Evolutionary conservation across 2,329 filamentous ascomycete genomes (phyloP).

Genomic region (Achaetomium macrosporum): DNA sequence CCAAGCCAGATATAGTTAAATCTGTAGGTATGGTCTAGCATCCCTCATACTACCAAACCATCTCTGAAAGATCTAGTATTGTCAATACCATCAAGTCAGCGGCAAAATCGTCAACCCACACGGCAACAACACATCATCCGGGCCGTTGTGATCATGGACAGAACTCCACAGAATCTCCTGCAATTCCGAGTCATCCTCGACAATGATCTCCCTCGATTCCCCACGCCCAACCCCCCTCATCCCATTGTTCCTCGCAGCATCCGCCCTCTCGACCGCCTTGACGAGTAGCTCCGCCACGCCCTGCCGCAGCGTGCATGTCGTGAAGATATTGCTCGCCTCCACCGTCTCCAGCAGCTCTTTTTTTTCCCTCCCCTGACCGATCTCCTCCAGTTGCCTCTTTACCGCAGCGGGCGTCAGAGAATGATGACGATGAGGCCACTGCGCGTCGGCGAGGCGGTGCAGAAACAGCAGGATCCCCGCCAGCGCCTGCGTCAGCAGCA

Average conservation of each 20-base stretch:
- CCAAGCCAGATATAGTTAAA: no score
- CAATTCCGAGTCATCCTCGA: slow-evolving; percentile 21
- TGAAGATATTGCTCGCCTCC: slow-evolving; percentile 21
- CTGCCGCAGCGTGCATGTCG: slow-evolving; percentile 16
- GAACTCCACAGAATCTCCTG: slow-evolving; percentile 23
- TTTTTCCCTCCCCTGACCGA: slow-evolving; percentile 8
- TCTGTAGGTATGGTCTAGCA: no score
- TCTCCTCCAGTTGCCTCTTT: slow-evolving; percentile 14
- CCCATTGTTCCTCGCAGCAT: neutral
- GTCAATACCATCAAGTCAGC: slow-evolving; percentile 14
- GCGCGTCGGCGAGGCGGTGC: slow-evolving; percentile 22
- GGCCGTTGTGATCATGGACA: slow-evolving; percentile 21
- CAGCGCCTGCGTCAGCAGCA: slow-evolving; percentile 21
- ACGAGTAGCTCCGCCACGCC: slow-evolving; percentile 21
- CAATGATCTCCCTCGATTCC: neutral
- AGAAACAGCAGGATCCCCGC: slow-evolving; percentile 19
- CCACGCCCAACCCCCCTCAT: neutral
- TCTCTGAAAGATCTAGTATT: no score
- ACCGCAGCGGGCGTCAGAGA: slow-evolving; percentile 8
- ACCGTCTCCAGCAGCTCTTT: slow-evolving; percentile 17
- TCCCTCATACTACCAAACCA: no score
- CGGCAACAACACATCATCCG: slow-evolving; percentile 21
- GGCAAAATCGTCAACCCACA: slow-evolving; percentile 24
- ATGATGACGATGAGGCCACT: slow-evolving; percentile 16
- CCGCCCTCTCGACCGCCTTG: slow-evolving; percentile 17